Base-by-base conservation (phyloP, 108 stramenopile genomes). In the Skeletonema tropicum region DNA sequence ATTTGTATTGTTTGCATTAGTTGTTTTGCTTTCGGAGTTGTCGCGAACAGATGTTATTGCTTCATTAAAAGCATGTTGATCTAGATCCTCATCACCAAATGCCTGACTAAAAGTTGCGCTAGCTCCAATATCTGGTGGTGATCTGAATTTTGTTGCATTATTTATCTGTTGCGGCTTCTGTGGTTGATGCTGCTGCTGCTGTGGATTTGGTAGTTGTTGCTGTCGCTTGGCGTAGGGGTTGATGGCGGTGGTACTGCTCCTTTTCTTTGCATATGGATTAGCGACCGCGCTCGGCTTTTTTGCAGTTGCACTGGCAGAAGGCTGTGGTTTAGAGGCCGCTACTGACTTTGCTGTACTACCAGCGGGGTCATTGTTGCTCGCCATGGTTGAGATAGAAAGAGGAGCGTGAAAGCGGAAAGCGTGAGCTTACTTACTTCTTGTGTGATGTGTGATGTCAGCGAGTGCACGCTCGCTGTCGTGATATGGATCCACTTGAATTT, bases 61-160 rank as follows among this genome's bases (percentile, higher is more conserved):
- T 31, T 60, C 60, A 30, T 82, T 76, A 68, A 79, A 73, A 3
- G 84, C 70, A 39, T 73, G 70, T 67, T 90, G 89, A 59, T 84
- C 75, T 15, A 68, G 57, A 29, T 64, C 26, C 14, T 85, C 23
- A 14, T 82, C 77, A 15, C 71, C 71, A 71, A 92, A 92, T 41
- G 87, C 91, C 79, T 92, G 91, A 68, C 85, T 85, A 41, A 85
- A 85, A 13, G 79, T 76, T 19, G 75, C 57, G 0, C 29, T 46
- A 41, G 60, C 67, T 17, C 45, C 74, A 15, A 76, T 75, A 31
- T 52, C 41, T 26, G 55, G 74, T 17, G 65, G 73, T 3, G 73
- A 35, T 55, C 52, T 55, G 23, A 55, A 55, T 55, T n/a, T 19
- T 55, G 19, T 9, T 23, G 52, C 19, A 6, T 55, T n/a, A 0